Conservation (phyloP, 208 protist genomes). For the Leishmania arabica region DNA sequence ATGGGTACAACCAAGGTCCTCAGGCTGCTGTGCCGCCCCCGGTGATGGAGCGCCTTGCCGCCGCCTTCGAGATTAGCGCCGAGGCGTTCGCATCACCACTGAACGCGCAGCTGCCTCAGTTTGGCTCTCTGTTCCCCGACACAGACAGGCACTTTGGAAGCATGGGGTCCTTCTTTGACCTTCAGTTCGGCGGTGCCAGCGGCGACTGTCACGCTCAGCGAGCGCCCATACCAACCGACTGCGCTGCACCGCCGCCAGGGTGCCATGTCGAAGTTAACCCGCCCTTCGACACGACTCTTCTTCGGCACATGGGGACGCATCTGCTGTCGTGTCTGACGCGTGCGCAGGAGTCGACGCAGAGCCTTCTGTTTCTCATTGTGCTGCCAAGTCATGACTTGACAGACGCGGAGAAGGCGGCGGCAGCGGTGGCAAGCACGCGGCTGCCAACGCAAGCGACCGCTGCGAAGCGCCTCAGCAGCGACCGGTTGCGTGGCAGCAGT, state of each 20-base stretch:
- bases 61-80: constrained; percentile 47
- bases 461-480: background rate
- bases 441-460: background rate
- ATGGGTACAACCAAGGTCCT: constrained; percentile 73
- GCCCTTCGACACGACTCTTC: constrained; percentile 77
- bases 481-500: background rate
- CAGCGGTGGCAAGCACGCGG: background rate
- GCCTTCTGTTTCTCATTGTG: constrained; percentile 64
- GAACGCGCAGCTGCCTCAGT: constrained; percentile 76
- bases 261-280: constrained; percentile 82
- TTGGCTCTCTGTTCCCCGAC: constrained; percentile 85
- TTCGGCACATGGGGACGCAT: constrained; percentile 50
- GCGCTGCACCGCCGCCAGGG: background rate
- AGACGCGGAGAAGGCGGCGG: constrained; percentile 22
- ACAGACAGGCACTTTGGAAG: constrained; percentile 82
- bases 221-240: background rate
- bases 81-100: constrained; percentile 91
- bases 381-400: constrained; percentile 72
- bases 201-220: background rate
- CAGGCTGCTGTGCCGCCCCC: constrained; percentile 67
- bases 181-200: constrained; percentile 39
- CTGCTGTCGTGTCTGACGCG: constrained; percentile 32
- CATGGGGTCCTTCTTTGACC: constrained; percentile 85
- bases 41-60: constrained; percentile 45
- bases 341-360: constrained; percentile 13